These are phyloP conservation scores for Trypanosoma avium DNA, from an alignment of 208 protist species.

Conservation along the genomic window DNA sequence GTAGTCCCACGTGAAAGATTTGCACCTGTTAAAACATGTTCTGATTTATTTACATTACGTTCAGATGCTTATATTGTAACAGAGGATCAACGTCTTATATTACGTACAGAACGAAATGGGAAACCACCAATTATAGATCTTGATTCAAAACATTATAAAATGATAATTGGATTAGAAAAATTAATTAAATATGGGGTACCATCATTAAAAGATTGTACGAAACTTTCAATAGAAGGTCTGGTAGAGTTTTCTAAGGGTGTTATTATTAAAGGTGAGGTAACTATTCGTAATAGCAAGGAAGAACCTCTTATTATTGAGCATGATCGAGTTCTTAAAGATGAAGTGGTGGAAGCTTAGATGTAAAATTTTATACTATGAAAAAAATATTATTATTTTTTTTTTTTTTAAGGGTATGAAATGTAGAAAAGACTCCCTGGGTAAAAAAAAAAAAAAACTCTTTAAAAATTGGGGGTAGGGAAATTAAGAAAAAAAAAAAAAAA, in stretches of 20 bases:
- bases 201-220: slow-evolving; percentile 59
- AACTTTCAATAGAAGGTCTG: slow-evolving; percentile 53
- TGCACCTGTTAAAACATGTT: slow-evolving; percentile 97
- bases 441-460: no score
- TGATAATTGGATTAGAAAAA: slow-evolving; percentile 57
- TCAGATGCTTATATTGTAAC: slow-evolving; percentile 93
- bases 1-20: slow-evolving; percentile 96
- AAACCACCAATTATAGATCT: slow-evolving; percentile 64
- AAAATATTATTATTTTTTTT: slow-evolving; percentile 21
- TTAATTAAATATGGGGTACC: slow-evolving; percentile 64
- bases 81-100: slow-evolving; percentile 62
- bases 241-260: slow-evolving; percentile 60
- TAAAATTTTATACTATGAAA: background rate
- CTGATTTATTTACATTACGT: slow-evolving; percentile 96
- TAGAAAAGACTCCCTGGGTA: no score
- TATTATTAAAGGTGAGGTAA: slow-evolving; percentile 62
- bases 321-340: slow-evolving; percentile 51
- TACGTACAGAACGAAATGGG: slow-evolving; percentile 48
- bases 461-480: no score
- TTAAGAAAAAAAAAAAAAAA: slow-evolving; percentile 14
- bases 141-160: slow-evolving; percentile 77
- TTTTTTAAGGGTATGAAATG: no score
- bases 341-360: slow-evolving; percentile 29
- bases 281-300: slow-evolving; percentile 55
- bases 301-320: slow-evolving; percentile 37